Conservation (phyloP, 495 filamentous ascomycete species). For the Pyrenopolyporus hunteri region DNA sequence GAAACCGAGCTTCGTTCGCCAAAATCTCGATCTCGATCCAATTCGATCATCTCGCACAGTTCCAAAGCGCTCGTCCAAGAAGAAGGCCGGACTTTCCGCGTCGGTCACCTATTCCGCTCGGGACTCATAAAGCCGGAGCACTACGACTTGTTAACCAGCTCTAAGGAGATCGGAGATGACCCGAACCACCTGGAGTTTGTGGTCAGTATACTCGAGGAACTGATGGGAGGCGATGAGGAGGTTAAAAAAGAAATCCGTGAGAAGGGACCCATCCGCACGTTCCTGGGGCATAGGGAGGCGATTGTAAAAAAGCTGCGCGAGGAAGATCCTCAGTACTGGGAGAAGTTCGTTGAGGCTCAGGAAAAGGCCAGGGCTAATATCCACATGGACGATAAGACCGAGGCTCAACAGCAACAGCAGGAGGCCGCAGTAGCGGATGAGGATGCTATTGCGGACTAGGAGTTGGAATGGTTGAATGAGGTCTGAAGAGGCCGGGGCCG, state of each 20-base stretch:
- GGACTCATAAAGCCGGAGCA: slow-evolving; percentile 57
- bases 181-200: slow-evolving; percentile 62
- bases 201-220: slow-evolving; percentile 65
- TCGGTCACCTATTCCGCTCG: slow-evolving; percentile 79
- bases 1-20: slow-evolving; percentile 46
- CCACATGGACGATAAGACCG: slow-evolving; percentile 35
- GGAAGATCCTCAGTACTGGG: slow-evolving; percentile 66
- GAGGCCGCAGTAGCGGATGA: slow-evolving; percentile 32
- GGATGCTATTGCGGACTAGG: slow-evolving; percentile 42
- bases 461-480: background rate
- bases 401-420: slow-evolving; percentile 15
- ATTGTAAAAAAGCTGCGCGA: slow-evolving; percentile 57
- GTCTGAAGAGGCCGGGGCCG: background rate
- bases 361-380: slow-evolving; percentile 68
- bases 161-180: slow-evolving; percentile 59
- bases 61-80: slow-evolving; percentile 81
- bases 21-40: slow-evolving; percentile 65
- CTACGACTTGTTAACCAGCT: slow-evolving; percentile 48
- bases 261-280: slow-evolving; percentile 62
- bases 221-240: slow-evolving; percentile 63
- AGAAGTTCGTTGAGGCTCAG: slow-evolving; percentile 69
- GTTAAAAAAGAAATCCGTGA: slow-evolving; percentile 60
- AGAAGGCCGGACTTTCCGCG: slow-evolving; percentile 86
- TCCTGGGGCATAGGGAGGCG: slow-evolving; percentile 61
- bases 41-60: slow-evolving; percentile 79